Evolutionary conservation across 345 rosid genomes (phyloP).

Genomic region (Aurinia saxatilis): DNA sequence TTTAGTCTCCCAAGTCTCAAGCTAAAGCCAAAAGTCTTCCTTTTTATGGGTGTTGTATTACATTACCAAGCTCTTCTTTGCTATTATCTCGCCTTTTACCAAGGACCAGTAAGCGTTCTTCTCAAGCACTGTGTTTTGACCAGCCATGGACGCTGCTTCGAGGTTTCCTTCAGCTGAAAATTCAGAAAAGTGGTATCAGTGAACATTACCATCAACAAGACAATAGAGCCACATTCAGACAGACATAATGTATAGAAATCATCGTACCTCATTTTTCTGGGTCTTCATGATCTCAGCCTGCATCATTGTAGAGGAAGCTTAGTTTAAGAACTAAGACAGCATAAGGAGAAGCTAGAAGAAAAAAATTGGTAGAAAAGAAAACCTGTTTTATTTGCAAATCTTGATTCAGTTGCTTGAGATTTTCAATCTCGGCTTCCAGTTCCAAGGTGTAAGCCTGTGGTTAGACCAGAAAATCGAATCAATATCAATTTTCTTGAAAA

Average conservation of each 20-base stretch:
- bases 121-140: slow-evolving; percentile 63
- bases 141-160: slow-evolving; percentile 44
- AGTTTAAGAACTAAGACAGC: background rate
- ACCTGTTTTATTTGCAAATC: slow-evolving; percentile 78
- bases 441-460: slow-evolving; percentile 86
- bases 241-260: background rate
- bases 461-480: background rate
- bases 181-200: background rate
- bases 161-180: slow-evolving; percentile 37
- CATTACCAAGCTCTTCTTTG: slow-evolving; percentile 7
- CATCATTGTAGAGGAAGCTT: slow-evolving; percentile 28
- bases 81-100: slow-evolving; percentile 36
- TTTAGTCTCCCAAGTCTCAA: slow-evolving; percentile 10
- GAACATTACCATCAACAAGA: background rate
- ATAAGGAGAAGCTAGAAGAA: background rate
- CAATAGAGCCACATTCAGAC: background rate
- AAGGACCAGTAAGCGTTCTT: slow-evolving; percentile 81
- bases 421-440: slow-evolving; percentile 83
- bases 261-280: slow-evolving; percentile 49
- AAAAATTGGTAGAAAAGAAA: background rate
- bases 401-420: slow-evolving; percentile 62
- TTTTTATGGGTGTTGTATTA: background rate
- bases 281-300: slow-evolving; percentile 49
- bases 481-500: background rate
- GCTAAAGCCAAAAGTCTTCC: slow-evolving; percentile 5